Conservation (phyloP, 2,329 filamentous ascomycete genomes). For the Proliferodiscus dingleyae region DNA sequence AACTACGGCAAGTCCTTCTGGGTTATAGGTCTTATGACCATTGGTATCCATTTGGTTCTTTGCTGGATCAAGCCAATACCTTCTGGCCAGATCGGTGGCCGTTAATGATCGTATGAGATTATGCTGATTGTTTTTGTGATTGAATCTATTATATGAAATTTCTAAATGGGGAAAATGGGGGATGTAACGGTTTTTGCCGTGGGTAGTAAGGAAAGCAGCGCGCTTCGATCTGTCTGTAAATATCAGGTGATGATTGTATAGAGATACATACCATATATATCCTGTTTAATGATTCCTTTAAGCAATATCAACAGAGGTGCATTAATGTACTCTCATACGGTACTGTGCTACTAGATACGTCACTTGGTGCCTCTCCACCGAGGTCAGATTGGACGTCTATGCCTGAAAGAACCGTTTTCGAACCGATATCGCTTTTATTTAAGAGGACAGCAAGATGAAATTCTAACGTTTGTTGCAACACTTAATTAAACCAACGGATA, state of each 20-base stretch:
- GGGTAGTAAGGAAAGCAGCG: neutral
- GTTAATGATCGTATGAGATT: slow-evolving; percentile 5
- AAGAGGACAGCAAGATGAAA: too few relatives aligned
- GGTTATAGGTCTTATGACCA: slow-evolving; percentile 75
- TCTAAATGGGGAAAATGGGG: neutral
- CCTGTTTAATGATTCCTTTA: neutral
- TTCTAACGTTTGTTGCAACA: too few relatives aligned
- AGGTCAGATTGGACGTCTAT: too few relatives aligned
- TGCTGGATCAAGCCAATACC: slow-evolving; percentile 58
- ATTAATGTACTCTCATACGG: neutral
- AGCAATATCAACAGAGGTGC: neutral
- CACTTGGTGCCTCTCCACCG: too few relatives aligned
- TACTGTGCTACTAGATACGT: too few relatives aligned
- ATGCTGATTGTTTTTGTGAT: neutral
- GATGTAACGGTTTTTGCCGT: neutral
- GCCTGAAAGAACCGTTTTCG: too few relatives aligned
- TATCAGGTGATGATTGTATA: neutral
- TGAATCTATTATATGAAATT: neutral
- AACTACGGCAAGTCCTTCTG: slow-evolving; percentile 69
- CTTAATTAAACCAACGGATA: too few relatives aligned
- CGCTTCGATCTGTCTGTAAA: neutral
- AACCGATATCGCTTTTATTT: too few relatives aligned
- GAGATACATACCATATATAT: neutral
- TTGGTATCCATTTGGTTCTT: slow-evolving; percentile 64
- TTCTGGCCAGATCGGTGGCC: slow-evolving; percentile 46